Base-by-base conservation (phyloP, 495 filamentous ascomycete genomes). In the Saxispiralis lemnorum region DNA sequence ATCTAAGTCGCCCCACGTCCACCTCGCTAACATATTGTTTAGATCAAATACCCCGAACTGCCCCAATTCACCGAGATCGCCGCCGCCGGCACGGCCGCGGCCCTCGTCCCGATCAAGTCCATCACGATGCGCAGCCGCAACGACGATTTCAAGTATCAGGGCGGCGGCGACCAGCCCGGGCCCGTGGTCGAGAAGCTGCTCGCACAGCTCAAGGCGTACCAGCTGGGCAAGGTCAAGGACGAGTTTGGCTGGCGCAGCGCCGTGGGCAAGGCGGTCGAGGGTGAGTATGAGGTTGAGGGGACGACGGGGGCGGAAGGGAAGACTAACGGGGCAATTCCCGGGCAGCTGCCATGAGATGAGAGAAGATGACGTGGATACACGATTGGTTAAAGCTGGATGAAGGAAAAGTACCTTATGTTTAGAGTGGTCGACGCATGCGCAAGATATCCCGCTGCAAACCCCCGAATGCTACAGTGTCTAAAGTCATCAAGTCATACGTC, bases 21-120 rank as follows among this genome's bases (percentile, higher is more conserved):
- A 3, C n/a, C 13, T 35, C 12, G 6, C 37, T 24, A 15, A 19
- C 15, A 7, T 28, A 30, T 2, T 15, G n/a, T 7, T 11, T 39
- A 78, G 65, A 79, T 93, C 56, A 71, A 73, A 48, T 88, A 88
- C 59, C 67, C 72, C n/a, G 88, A 97, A 49, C 65, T 95, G 7
- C 56, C 63, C 12, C 56, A 62, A 6, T 95, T 96, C 62, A 67
- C 66, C 36, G 89, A 97, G 59, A 76, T 97, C 15, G 71, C 94
- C 62, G 89, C 88, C 2, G 85, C 83, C 1, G 89, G 89, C 0
- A 97, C 89, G 0, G 89, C 89, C 4, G 89, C 88, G 0, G 82
- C 84, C 1, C 65, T 97, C 35, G 85, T 95, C 9, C 89, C 89
- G 1, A 83, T 97, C 56, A 76, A 76, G 41, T 86, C 79, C 39